Evolutionary conservation across 495 filamentous ascomycete genomes (phyloP).

Genomic region (Neurospora sp.): DNA sequence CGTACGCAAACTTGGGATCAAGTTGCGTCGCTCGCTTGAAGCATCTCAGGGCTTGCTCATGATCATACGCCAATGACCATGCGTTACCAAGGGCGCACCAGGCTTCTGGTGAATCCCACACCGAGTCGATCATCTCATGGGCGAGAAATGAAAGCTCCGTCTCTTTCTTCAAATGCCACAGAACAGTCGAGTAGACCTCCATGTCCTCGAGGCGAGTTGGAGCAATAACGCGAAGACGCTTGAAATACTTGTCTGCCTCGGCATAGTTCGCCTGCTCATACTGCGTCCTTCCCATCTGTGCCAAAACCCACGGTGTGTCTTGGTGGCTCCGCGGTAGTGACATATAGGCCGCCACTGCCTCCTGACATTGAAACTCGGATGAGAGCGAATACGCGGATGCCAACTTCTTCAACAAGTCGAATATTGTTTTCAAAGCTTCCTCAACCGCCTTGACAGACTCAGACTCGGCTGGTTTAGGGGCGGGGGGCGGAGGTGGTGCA

Average conservation of each 20-base stretch:
- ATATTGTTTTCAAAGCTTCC: slow-evolving; percentile 63
- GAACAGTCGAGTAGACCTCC: slow-evolving; percentile 94
- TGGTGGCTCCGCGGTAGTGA: slow-evolving; percentile 62
- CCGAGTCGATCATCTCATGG: slow-evolving; percentile 76
- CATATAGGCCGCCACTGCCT: slow-evolving; percentile 62
- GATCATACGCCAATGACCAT: slow-evolving; percentile 88
- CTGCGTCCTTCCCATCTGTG: slow-evolving; percentile 78
- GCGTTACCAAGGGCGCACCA: slow-evolving; percentile 96
- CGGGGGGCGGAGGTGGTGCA: slow-evolving; percentile 3
- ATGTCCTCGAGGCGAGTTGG: slow-evolving; percentile 81
- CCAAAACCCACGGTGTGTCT: slow-evolving; percentile 90
- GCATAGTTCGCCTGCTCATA: slow-evolving; percentile 79
- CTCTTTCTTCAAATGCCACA: slow-evolving; percentile 92
- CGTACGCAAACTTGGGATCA: slow-evolving; percentile 85
- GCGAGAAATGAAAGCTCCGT: slow-evolving; percentile 84
- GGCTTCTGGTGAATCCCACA: slow-evolving; percentile 80
- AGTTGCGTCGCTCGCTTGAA: slow-evolving; percentile 92
- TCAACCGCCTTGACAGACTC: slow-evolving; percentile 47
- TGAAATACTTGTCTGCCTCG: slow-evolving; percentile 78
- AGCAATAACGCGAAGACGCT: slow-evolving; percentile 59
- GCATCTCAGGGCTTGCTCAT: slow-evolving; percentile 87
- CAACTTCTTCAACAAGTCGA: slow-evolving; percentile 75
- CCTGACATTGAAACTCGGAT: slow-evolving; percentile 64
- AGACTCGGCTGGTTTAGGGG: slow-evolving; percentile 34
- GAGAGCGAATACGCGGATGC: slow-evolving; percentile 68